Evolutionary conservation across 1,284 basidiomycete genomes (phyloP).

Genomic region (Moesziomyces antarcticus): DNA sequence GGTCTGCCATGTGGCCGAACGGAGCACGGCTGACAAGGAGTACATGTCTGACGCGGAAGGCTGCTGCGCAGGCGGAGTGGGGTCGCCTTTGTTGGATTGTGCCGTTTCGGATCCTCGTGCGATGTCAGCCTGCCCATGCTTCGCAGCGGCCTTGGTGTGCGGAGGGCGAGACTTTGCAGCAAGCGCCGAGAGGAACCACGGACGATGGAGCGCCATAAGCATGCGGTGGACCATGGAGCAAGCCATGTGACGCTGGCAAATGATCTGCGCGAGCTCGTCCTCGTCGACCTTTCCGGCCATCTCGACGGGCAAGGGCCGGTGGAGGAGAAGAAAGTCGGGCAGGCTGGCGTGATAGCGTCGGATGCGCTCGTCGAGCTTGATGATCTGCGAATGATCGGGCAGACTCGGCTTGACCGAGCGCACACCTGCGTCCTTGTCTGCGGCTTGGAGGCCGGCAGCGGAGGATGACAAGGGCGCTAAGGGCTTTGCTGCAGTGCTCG

Average conservation of each 20-base stretch:
- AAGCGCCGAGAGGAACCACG: slow-evolving; percentile 30
- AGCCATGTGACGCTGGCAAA: slow-evolving; percentile 34
- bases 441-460: not conserved
- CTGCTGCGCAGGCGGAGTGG: not conserved
- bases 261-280: slow-evolving; percentile 27
- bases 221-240: slow-evolving; percentile 35
- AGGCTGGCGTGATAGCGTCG: slow-evolving; percentile 34
- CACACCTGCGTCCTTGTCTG: not conserved
- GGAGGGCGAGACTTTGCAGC: slow-evolving; percentile 5
- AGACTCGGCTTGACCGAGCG: slow-evolving; percentile 1
- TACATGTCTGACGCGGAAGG: slow-evolving; percentile 17
- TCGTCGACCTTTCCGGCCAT: slow-evolving; percentile 31
- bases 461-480: not conserved
- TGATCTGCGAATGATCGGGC: slow-evolving; percentile 12
- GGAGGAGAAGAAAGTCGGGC: slow-evolving; percentile 24
- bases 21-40: slow-evolving; percentile 25
- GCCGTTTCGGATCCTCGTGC: not conserved
- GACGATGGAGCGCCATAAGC: slow-evolving; percentile 36
- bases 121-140: not conserved
- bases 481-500: slow-evolving; percentile 2
- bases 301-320: slow-evolving; percentile 30
- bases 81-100: no score
- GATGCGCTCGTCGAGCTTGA: slow-evolving; percentile 35
- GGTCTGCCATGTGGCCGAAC: slow-evolving; percentile 34
- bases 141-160: not conserved